Evolutionary conservation across 2,329 filamentous ascomycete genomes (phyloP).

Genomic region (Metarhizium rileyi): DNA sequence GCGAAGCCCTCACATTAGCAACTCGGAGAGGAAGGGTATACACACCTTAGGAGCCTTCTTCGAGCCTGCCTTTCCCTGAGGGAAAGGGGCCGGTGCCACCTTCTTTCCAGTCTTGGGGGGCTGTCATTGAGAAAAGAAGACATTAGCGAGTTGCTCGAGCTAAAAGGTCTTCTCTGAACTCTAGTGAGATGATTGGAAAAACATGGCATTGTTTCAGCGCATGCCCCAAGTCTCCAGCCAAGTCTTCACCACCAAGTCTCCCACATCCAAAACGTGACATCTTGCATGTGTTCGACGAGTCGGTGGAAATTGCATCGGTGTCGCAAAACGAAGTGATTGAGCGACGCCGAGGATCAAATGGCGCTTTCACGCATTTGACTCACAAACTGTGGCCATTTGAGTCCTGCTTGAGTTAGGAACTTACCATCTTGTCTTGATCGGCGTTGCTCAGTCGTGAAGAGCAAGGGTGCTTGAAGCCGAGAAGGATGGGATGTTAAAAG

Average conservation of each 20-base stretch:
- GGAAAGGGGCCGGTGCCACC: constrained; percentile 93
- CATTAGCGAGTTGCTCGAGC: constrained; percentile 83
- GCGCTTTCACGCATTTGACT: constrained; percentile 23
- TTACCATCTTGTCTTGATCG: constrained; percentile 33
- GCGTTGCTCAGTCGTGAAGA: constrained; percentile 25
- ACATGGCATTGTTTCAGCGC: constrained; percentile 43
- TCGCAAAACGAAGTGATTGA: constrained; percentile 6
- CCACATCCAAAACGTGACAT: background rate
- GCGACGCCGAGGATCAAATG: constrained; percentile 25
- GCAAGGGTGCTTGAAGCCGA: constrained; percentile 23
- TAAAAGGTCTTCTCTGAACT: constrained; percentile 78
- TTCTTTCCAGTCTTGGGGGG: constrained; percentile 98
- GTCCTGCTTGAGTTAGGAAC: constrained; percentile 22
- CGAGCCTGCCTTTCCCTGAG: constrained; percentile 77
- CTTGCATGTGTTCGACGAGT: constrained; percentile 15
- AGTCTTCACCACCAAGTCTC: constrained; percentile 40
- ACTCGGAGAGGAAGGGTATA: constrained; percentile 16
- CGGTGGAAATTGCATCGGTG: constrained; percentile 26
- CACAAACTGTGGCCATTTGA: constrained; percentile 30
- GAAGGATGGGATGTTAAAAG: constrained; percentile 17
- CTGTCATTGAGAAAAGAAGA: constrained; percentile 99
- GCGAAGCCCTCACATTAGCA: background rate
- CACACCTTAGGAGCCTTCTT: constrained; percentile 97
- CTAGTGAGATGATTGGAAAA: constrained; percentile 60
- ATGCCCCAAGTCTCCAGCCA: constrained; percentile 50